Evolutionary conservation across 352 stramenopile species (phyloP).

Genomic region (Pythium scleroteichum): DNA sequence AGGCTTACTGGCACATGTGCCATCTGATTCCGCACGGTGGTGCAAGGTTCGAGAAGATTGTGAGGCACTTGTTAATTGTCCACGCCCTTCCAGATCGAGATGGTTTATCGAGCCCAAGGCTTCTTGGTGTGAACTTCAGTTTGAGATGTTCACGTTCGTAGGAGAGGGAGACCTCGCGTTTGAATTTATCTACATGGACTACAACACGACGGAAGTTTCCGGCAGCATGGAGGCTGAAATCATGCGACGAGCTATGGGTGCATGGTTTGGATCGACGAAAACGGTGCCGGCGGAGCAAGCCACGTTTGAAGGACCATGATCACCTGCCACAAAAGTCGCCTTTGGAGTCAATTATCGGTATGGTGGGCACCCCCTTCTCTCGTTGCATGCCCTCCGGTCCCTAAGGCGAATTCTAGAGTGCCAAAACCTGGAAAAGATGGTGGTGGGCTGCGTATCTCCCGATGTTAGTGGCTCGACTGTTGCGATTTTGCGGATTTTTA

Average conservation of each 20-base stretch:
- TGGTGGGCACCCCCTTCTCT: conserved; percentile 4
- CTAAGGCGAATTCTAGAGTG: conserved; percentile 7
- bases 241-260: not conserved
- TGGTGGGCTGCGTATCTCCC: conserved; percentile 6
- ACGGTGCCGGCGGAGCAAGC: not conserved
- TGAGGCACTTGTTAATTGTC: conserved; percentile 7
- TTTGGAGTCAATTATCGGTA: conserved; percentile 28
- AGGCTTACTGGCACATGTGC: conserved; percentile 4
- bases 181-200: conserved; percentile 29
- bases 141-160: conserved; percentile 25
- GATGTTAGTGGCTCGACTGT: not conserved
- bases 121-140: not conserved
- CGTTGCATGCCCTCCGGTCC: not conserved
- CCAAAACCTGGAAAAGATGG: conserved; percentile 8
- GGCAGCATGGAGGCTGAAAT: not conserved
- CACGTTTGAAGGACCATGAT: not conserved
- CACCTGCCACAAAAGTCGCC: conserved; percentile 5
- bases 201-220: not conserved
- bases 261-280: conserved; percentile 17
- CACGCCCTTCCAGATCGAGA: conserved; percentile 1
- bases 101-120: conserved; percentile 30
- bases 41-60: conserved; percentile 21
- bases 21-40: conserved; percentile 14
- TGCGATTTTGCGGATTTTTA: conserved; percentile 21
- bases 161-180: conserved; percentile 29